Conservation (phyloP, 1,284 basidiomycete species). For the Laetiporus sulphureus region DNA sequence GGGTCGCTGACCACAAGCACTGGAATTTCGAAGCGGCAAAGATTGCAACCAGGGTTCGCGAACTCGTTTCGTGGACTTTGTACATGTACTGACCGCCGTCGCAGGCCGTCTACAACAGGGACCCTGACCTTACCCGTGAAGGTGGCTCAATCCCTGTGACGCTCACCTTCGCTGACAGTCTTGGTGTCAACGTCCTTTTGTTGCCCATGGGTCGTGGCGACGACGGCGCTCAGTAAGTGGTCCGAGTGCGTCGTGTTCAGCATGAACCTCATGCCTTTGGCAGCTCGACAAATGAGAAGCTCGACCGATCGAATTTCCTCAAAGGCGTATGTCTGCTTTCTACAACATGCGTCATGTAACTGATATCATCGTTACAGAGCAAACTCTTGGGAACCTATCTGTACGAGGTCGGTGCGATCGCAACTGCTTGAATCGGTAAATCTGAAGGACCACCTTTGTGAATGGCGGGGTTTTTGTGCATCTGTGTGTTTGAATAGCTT, state of each 20-base stretch:
- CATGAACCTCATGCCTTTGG: not conserved
- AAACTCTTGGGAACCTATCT: constrained; percentile 81
- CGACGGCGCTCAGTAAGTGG: constrained; percentile 84
- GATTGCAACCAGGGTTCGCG: constrained; percentile 63
- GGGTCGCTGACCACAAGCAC: constrained; percentile 80
- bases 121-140: constrained; percentile 38
- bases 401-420: constrained; percentile 60
- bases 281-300: constrained; percentile 93
- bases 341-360: not conserved
- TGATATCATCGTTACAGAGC: constrained; percentile 33
- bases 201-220: constrained; percentile 92
- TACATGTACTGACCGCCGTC: not conserved
- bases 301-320: constrained; percentile 91
- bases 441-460: no score
- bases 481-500: no score
- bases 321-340: constrained; percentile 54
- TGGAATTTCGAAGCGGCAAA: constrained; percentile 95
- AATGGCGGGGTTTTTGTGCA: no score
- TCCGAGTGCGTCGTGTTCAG: not conserved
- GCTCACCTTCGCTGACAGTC: constrained; percentile 87
- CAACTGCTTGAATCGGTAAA: constrained; percentile 3
- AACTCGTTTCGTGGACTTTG: not conserved
- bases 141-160: constrained; percentile 97
- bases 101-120: constrained; percentile 20
- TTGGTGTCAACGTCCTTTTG: constrained; percentile 78